Percentiles rank a stretch among this genome's conserved stretches.
Conservation (phyloP, 176 grass and related monocot genomes). For the Panicum miliaceum region DNA sequence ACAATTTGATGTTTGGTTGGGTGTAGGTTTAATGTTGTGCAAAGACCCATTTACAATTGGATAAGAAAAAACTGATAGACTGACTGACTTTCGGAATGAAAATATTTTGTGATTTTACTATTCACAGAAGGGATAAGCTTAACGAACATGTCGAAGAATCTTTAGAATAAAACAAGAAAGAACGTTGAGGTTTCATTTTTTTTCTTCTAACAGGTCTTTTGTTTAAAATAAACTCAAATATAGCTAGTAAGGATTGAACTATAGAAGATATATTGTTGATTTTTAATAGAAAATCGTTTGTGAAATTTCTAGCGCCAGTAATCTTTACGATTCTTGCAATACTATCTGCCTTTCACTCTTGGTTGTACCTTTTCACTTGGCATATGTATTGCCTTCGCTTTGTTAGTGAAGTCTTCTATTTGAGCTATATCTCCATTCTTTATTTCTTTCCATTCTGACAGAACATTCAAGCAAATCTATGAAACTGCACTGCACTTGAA, state of each 20-base stretch:
- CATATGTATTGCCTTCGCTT: neutral
- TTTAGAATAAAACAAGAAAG: neutral
- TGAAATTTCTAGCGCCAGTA: neutral
- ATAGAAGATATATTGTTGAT: neutral
- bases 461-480: conserved; percentile 19
- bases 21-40: neutral
- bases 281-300: neutral
- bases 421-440: neutral
- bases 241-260: neutral
- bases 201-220: neutral
- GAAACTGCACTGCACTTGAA: conserved; percentile 15
- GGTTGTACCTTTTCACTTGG: neutral
- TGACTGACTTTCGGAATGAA: neutral
- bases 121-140: neutral
- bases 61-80: neutral
- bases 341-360: neutral
- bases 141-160: neutral
- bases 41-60: neutral
- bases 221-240: neutral
- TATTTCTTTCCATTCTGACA: conserved; percentile 12
- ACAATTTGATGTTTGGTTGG: neutral
- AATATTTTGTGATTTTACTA: neutral
- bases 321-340: neutral
- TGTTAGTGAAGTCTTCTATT: neutral
- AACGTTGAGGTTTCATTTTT: neutral